Conservation (phyloP, 2,329 filamentous ascomycete genomes). For the Neocucurbitaria cava region DNA sequence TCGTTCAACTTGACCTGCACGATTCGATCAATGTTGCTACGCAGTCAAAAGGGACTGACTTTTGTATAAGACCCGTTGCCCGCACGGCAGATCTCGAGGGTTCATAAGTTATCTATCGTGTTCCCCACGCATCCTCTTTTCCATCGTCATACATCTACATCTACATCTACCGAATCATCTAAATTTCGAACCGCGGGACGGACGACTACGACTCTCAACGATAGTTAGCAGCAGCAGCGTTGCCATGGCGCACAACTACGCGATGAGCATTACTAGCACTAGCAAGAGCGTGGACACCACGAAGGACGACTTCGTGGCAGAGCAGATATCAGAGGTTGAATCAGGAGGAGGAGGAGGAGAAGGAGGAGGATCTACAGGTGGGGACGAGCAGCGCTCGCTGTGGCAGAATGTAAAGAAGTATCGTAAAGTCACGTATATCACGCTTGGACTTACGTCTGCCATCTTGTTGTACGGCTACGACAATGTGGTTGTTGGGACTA, state of each 20-base stretch:
- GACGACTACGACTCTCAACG: neutral
- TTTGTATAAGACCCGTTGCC: slow-evolving; percentile 13
- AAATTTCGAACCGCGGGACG: neutral
- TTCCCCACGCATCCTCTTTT: neutral
- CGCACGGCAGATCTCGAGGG: slow-evolving; percentile 1
- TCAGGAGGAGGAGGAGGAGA: too few species aligned
- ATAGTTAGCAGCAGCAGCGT: too few species aligned
- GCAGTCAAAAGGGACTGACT: too few species aligned
- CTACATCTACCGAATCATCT: too few species aligned
- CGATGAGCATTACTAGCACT: slow-evolving; percentile 2
- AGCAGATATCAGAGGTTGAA: slow-evolving; percentile 20
- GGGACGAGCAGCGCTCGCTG: slow-evolving; percentile 30
- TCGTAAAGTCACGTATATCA: slow-evolving; percentile 32
- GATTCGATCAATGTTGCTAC: too few species aligned
- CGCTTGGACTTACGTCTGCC: slow-evolving; percentile 32
- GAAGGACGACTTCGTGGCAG: slow-evolving; percentile 8
- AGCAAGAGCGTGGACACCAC: neutral
- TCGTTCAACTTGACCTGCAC: slow-evolving; percentile 7
- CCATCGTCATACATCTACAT: neutral
- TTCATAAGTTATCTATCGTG: too few species aligned
- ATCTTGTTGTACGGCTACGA: slow-evolving; percentile 42
- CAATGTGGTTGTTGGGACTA: slow-evolving; percentile 38
- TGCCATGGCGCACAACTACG: slow-evolving; percentile 16
- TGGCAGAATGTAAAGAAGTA: slow-evolving; percentile 44
- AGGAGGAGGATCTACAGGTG: too few species aligned